phyloP scores from a whole-genome alignment of 441 rosid species.

The California macrophylla region DNA sequence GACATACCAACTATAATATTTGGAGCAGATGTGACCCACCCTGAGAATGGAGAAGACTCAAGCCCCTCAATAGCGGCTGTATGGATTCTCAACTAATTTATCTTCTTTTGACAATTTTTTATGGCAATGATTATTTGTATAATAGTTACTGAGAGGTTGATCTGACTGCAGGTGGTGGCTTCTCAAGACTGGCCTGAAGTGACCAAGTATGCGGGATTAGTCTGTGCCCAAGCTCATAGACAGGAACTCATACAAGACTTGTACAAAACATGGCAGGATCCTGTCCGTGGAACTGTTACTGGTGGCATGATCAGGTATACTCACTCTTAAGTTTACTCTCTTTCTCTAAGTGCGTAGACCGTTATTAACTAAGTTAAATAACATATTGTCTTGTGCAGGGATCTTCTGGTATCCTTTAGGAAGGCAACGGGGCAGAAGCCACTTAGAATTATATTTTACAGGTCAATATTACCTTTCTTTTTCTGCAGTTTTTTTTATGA shows the following conservation, averaged over 20 bases:
- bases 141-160: conserved; percentile 14
- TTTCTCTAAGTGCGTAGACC: background rate
- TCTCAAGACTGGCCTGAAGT: conserved; percentile 99
- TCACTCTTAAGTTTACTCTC: background rate
- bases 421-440: conserved; percentile 98
- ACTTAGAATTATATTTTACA: conserved; percentile 79
- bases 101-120: background rate
- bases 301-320: conserved; percentile 95
- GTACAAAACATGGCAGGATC: conserved; percentile 95
- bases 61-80: conserved; percentile 98
- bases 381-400: conserved; percentile 37
- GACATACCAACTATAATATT: conserved; percentile 93
- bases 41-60: conserved; percentile 91
- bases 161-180: conserved; percentile 69
- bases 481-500: background rate
- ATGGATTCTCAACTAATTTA: conserved; percentile 17
- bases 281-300: conserved; percentile 81
- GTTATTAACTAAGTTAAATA: background rate
- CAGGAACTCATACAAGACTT: conserved; percentile 95
- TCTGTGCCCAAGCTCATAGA: conserved; percentile 97
- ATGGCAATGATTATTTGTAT: background rate
- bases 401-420: conserved; percentile 79
- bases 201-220: conserved; percentile 89
- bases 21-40: conserved; percentile 96
- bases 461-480: conserved; percentile 28